Percentiles rank a stretch among this genome's conserved stretches.
These are phyloP conservation scores for Thuja plicata DNA, from an alignment of 83 land plant genomes.

Conservation along the genomic window DNA sequence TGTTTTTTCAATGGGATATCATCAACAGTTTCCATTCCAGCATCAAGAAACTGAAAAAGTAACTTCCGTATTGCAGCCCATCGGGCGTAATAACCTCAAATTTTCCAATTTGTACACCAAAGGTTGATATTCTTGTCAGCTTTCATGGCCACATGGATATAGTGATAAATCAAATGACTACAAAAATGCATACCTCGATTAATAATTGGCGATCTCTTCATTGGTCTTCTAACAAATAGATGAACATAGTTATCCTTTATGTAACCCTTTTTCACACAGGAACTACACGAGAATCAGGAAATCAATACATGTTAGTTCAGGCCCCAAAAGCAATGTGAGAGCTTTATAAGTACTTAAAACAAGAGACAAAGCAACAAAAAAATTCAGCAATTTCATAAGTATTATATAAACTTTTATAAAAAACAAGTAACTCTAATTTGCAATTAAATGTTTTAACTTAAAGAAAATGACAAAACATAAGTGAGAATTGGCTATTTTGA, in stretches of 20 bases:
- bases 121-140: conserved; percentile 9
- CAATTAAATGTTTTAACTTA: neutral
- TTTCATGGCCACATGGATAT: neutral
- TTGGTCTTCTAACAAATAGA: conserved; percentile 76
- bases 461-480: neutral
- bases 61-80: conserved; percentile 92
- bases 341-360: neutral
- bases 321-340: neutral
- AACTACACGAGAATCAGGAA: conserved; percentile 38
- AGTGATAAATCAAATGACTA: conserved; percentile 6
- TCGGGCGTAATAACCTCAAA: conserved; percentile 89
- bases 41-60: conserved; percentile 71
- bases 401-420: neutral
- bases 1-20: conserved; percentile 53
- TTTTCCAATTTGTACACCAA: conserved; percentile 11
- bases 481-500: neutral
- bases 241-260: conserved; percentile 82
- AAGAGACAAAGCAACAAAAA: neutral
- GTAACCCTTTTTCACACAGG: conserved; percentile 94
- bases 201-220: conserved; percentile 85
- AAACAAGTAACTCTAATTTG: neutral
- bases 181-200: conserved; percentile 76
- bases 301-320: neutral
- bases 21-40: conserved; percentile 17
- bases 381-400: neutral